Conservation (phyloP, 2,329 filamentous ascomycete genomes). For the Corynespora cassiicola region DNA sequence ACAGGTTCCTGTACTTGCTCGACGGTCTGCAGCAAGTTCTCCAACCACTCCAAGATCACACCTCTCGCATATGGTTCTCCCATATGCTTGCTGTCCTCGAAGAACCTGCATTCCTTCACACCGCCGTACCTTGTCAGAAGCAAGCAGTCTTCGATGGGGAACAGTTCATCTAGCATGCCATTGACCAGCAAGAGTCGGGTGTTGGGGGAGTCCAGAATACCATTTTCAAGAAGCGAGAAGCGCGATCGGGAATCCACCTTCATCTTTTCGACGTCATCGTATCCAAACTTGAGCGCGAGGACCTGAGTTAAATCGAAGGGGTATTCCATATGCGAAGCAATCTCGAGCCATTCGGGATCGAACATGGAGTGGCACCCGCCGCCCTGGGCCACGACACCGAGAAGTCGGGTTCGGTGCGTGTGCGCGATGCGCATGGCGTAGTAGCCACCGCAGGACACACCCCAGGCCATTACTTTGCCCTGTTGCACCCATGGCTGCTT, state of each 20-base stretch:
- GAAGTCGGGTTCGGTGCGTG: constrained; percentile 56
- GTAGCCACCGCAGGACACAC: constrained; percentile 61
- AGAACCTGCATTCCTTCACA: constrained; percentile 55
- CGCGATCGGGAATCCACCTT: constrained; percentile 52
- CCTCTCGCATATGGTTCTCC: constrained; percentile 47
- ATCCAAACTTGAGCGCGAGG: constrained; percentile 50
- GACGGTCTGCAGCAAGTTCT: constrained; percentile 47
- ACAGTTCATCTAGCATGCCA: constrained; percentile 62
- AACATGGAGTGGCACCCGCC: constrained; percentile 64
- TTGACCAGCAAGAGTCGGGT: constrained; percentile 60
- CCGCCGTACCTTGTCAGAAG: constrained; percentile 56
- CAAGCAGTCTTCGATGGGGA: constrained; percentile 63
- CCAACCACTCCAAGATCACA: constrained; percentile 52
- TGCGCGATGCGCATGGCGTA: constrained; percentile 61
- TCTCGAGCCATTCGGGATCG: constrained; percentile 57
- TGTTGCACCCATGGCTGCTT: constrained; percentile 53
- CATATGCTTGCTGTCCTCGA: constrained; percentile 50
- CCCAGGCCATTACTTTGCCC: constrained; percentile 56
- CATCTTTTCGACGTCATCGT: constrained; percentile 41
- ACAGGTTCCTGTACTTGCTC: constrained; percentile 33
- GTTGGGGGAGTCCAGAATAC: constrained; percentile 54
- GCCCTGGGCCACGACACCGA: constrained; percentile 56
- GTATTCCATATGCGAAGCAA: constrained; percentile 59
- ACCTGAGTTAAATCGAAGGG: constrained; percentile 59
- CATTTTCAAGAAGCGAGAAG: constrained; percentile 58